These are phyloP conservation scores for Astraeus odoratus DNA, from an alignment of 768 basidiomycete species.

Conservation along the genomic window DNA sequence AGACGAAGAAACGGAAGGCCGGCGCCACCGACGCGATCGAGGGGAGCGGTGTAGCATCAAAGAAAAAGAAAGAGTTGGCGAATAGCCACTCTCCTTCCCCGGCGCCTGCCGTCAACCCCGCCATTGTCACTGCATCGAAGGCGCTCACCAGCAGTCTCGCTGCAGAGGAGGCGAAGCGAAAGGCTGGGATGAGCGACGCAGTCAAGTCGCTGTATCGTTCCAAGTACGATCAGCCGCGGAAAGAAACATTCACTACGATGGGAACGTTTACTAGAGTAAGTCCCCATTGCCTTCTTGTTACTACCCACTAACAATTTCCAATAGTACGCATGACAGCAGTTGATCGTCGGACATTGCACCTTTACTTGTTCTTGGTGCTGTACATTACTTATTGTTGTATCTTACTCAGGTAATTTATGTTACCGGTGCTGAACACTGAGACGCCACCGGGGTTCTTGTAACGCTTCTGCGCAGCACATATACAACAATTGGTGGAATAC, in stretches of 20 bases:
- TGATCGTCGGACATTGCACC: background rate
- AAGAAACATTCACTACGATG: slow-evolving; percentile 90
- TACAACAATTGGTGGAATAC: too few species aligned
- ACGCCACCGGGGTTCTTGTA: too few species aligned
- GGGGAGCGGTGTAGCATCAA: slow-evolving; percentile 32
- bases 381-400: background rate
- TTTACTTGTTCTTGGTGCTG: background rate
- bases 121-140: slow-evolving; percentile 50
- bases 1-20: slow-evolving; percentile 59
- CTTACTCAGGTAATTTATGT: background rate
- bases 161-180: slow-evolving; percentile 77
- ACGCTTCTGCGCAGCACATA: too few species aligned
- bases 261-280: slow-evolving; percentile 87
- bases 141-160: slow-evolving; percentile 69
- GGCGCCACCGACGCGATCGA: slow-evolving; percentile 20
- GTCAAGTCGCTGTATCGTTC: slow-evolving; percentile 72
- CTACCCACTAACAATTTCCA: background rate
- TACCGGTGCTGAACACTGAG: background rate
- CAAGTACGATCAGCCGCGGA: slow-evolving; percentile 48
- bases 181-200: slow-evolving; percentile 77
- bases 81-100: slow-evolving; percentile 16
- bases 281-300: slow-evolving; percentile 1
- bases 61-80: slow-evolving; percentile 30
- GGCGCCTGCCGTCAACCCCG: slow-evolving; percentile 35
- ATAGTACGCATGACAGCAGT: slow-evolving; percentile 5